Conservation (phyloP, 352 stramenopile genomes). For the Lagenidium sp. region DNA sequence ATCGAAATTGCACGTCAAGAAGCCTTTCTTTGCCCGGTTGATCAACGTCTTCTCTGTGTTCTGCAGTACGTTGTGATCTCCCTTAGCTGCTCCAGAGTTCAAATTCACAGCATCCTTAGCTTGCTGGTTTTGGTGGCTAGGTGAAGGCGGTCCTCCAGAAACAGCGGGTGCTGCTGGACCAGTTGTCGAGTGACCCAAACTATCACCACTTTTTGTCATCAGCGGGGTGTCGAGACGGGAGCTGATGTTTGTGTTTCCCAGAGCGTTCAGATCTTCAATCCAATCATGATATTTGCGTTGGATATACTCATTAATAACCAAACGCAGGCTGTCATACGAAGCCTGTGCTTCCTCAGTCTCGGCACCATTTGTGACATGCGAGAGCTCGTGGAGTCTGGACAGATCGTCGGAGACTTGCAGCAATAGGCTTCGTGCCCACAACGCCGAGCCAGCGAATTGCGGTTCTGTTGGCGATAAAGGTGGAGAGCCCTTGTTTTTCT, state of each 20-base stretch:
- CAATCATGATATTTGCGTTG: constrained; percentile 88
- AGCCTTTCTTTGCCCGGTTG: constrained; percentile 67
- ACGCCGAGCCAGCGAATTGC: constrained; percentile 86
- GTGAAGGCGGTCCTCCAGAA: too few species aligned
- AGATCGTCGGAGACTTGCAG: constrained; percentile 70
- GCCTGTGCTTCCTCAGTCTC: constrained; percentile 78
- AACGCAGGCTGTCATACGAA: constrained; percentile 59
- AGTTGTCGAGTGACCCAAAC: too few species aligned
- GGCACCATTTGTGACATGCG: constrained; percentile 50
- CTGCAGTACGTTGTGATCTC: constrained; percentile 54
- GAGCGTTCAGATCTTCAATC: constrained; percentile 80
- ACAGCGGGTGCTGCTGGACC: constrained; percentile 14
- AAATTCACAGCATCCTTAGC: constrained; percentile 20
- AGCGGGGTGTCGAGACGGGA: constrained; percentile 78
- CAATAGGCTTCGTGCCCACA: constrained; percentile 90
- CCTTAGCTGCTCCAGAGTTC: constrained; percentile 15
- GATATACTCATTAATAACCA: constrained; percentile 87
- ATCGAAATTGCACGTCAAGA: constrained; percentile 94
- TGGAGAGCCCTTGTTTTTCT: constrained; percentile 84
- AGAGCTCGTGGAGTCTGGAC: constrained; percentile 55
- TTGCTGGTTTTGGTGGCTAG: constrained; percentile 1
- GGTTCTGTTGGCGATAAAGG: constrained; percentile 85
- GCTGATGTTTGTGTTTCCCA: constrained; percentile 69
- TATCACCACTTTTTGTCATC: constrained; percentile 65
- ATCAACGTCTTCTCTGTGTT: constrained; percentile 81